Percentiles rank a stretch among this genome's conserved stretches.
Conservation (phyloP, 2,329 filamentous ascomycete genomes). For the Aspergillus spinulosporus region DNA sequence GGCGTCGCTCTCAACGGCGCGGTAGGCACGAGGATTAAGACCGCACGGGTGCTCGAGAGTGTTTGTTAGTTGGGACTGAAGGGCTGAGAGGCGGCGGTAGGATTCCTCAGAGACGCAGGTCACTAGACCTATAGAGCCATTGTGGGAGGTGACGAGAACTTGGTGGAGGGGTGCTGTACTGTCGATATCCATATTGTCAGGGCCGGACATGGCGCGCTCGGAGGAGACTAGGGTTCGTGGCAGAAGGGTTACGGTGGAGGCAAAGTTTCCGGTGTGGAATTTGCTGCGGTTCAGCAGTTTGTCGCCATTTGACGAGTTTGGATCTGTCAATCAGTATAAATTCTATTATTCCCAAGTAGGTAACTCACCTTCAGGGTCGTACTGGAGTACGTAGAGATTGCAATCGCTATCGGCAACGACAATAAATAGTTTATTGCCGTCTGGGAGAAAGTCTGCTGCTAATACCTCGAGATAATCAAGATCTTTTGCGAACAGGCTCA, state of each 20-base stretch:
- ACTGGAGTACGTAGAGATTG: constrained; percentile 86
- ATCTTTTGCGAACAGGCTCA: constrained; percentile 89
- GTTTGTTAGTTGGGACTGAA: constrained; percentile 76
- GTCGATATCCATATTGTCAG: constrained; percentile 43
- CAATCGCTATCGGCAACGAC: constrained; percentile 81
- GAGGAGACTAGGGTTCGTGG: constrained; percentile 61
- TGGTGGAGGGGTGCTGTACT: constrained; percentile 43
- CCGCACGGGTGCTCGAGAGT: constrained; percentile 75
- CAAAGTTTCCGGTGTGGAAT: constrained; percentile 81
- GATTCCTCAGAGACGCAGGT: constrained; percentile 74
- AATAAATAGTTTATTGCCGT: constrained; percentile 78
- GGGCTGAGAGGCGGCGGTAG: constrained; percentile 79
- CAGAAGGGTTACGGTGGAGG: constrained; percentile 73
- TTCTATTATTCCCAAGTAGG: background rate
- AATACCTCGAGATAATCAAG: constrained; percentile 74
- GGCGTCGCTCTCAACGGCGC: constrained; percentile 56
- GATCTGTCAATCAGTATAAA: constrained; percentile 59
- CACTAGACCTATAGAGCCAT: constrained; percentile 74
- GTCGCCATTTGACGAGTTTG: constrained; percentile 86
- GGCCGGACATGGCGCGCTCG: constrained; percentile 34
- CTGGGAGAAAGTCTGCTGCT: constrained; percentile 82
- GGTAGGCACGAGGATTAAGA: constrained; percentile 79
- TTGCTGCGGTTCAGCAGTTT: constrained; percentile 82
- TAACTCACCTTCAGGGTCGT: constrained; percentile 83
- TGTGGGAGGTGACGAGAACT: constrained; percentile 70